Evolutionary conservation across 495 filamentous ascomycete species (phyloP), one percentile per base, ranked within the genome.

Genomic region (Achaetomiella virescens): DNA sequence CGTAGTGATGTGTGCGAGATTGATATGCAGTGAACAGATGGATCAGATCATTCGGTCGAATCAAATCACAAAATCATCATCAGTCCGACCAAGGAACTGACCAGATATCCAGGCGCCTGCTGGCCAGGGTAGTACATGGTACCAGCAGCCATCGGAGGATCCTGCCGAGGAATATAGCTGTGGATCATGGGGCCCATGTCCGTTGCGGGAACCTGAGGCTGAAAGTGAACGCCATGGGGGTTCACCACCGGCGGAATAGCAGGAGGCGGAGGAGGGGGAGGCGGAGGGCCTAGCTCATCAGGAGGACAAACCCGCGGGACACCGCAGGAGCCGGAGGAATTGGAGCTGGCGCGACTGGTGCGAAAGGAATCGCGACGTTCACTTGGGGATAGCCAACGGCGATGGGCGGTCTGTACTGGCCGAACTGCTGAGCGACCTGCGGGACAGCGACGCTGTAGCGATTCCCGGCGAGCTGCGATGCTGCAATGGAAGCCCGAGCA

Each of bases 161-260:
- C 78, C 17, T 62, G 60, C 6, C 75, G 72, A 18, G 77, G 77
- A 21, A 73, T 68, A 47, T 77, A 80, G 18, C 63, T 70, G 44
- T 80, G 72, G 12, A 66, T 41, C 38, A 72, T 71, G 6, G 72
- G 66, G 1, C 77, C 78, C 52, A 65, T 62, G 27, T 68, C 70
- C 20, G 77, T 78, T 27, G 73, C 71, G 27, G 71, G 70, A 17
- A 75, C 72, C 20, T 74, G 76, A 1, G 76, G 78, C 49, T 78
- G 74, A 53, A 70, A 77, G 64, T 74, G 70, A 20, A 67, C 55
- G 57, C 71, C 62, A 12, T 38, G 46, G 14, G 53, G 42, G 37
- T 61, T 57, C 4, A 60, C 15, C 1, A 57, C 48, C 21, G 58
- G 58, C 15, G 41, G 48, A 10, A 41, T 53, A 47, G 48, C 58